Evolutionary conservation across 2,329 filamentous ascomycete species (phyloP).

Genomic region (Fusarium sp.): DNA sequence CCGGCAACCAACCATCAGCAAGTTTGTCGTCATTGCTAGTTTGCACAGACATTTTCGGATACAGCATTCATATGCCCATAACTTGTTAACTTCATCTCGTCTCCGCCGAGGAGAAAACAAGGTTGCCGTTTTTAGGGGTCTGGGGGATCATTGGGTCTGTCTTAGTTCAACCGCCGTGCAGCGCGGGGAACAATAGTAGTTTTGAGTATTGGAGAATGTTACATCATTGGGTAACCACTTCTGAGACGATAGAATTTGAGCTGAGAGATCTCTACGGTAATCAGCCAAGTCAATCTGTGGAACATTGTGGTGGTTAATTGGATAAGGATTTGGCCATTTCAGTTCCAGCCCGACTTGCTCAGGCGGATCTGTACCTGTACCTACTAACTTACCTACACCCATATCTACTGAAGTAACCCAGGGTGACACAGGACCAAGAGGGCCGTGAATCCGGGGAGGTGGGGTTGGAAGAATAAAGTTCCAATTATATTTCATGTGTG

Average conservation of each 20-base stretch:
- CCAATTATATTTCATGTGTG: not conserved
- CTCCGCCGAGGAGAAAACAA: conserved; percentile 8
- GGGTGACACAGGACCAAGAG: not conserved
- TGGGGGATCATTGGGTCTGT: conserved; percentile 11
- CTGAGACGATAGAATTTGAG: not conserved
- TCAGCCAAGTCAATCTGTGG: not conserved
- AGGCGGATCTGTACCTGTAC: too few species aligned
- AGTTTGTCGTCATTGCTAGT: conserved; percentile 26
- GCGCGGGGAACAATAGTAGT: conserved; percentile 29
- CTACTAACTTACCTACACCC: too few species aligned
- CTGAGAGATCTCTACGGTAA: not conserved
- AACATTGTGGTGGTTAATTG: not conserved
- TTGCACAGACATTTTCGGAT: not conserved
- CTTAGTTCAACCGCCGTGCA: conserved; percentile 30
- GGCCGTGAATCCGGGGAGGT: conserved; percentile 17
- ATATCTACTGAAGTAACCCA: not conserved
- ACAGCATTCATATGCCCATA: not conserved
- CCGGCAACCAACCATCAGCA: not conserved
- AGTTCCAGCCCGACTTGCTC: not conserved
- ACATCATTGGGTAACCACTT: conserved; percentile 14
- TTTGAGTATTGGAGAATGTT: not conserved
- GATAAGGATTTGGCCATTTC: not conserved
- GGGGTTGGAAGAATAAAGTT: not conserved
- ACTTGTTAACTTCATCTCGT: conserved; percentile 1
- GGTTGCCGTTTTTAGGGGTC: conserved; percentile 10